Evolutionary conservation across 352 stramenopile genomes (phyloP), one percentile per base, ranked within the genome.

Genomic region (Globisporangium nodosum): DNA sequence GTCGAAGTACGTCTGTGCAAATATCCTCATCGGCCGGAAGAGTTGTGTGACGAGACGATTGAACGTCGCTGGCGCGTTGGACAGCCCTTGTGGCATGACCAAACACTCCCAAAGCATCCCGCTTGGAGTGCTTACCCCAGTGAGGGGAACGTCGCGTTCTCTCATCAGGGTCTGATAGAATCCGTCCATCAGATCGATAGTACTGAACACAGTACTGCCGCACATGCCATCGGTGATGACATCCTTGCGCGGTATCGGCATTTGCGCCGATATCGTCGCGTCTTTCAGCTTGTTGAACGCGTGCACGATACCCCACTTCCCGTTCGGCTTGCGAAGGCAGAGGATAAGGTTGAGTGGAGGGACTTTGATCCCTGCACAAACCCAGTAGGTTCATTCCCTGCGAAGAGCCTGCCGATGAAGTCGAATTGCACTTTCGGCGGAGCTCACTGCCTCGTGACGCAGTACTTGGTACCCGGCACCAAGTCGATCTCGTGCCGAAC

Each of bases 211-310:
- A 11, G 49, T 69, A 16, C 67, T 74, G 13, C 53, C 58, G 11
- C 33, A 12, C 63, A 77, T 74, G 27, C 9, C 46, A 39, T 72
- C 37, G 3, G 69, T 37, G 6, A 73, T 43, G 3, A 76, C 48
- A 31, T 70, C 62, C 21, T 76, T 70, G 0, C 68, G 24, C 0
- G 65, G 62, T 13, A 76, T 74, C 52, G 58, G 70, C 27, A 56
- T 76, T 33, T 74, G 64, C 16, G 67, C 57, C 0, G 61, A 58
- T 4, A 76, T 60, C 0, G 62, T 76, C 1, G 46, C 60, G 2
- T 49, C 50, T 43, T 79, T 79, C 1, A 74, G 53, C 45, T 69
- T 76, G 53, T 74, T 74, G 51, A 62, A 73, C 0, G 60, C 63
- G 40, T 76, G 68, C n/a, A 79, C 60, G 42, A 76, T 72, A 3